Evolutionary conservation across 208 protist genomes (phyloP).

Genomic region (Crithidia sp.): DNA sequence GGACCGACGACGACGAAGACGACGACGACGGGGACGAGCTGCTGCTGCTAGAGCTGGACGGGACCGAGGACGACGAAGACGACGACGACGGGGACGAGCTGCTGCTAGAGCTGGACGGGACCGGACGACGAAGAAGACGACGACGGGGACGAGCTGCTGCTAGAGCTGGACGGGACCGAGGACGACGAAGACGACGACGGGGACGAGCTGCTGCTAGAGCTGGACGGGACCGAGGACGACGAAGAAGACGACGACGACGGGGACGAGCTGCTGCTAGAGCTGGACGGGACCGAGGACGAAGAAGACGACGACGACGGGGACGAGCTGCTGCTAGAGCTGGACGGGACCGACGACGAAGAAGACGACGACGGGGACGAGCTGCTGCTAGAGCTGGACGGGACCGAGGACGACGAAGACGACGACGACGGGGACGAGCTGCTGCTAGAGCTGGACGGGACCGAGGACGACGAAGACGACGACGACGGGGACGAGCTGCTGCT

Average conservation of each 20-base stretch:
- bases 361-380: conserved; percentile 3
- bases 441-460: neutral
- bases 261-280: neutral
- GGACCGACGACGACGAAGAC: conserved; percentile 14
- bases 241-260: conserved; percentile 16
- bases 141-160: neutral
- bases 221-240: neutral
- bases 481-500: neutral
- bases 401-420: conserved; percentile 16
- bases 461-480: conserved; percentile 16
- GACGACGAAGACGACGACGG: conserved; percentile 19
- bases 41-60: neutral
- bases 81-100: conserved; percentile 23
- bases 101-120: no score
- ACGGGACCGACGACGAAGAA: neutral
- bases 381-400: no score
- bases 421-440: neutral
- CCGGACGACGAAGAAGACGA: no score
- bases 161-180: neutral
- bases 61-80: neutral
- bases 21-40: neutral
- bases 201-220: neutral
- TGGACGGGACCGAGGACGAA: neutral
- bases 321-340: neutral
- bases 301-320: conserved; percentile 13